Evolutionary conservation across 2,329 filamentous ascomycete genomes (phyloP).

Genomic region (Aspergillus uvarum): DNA sequence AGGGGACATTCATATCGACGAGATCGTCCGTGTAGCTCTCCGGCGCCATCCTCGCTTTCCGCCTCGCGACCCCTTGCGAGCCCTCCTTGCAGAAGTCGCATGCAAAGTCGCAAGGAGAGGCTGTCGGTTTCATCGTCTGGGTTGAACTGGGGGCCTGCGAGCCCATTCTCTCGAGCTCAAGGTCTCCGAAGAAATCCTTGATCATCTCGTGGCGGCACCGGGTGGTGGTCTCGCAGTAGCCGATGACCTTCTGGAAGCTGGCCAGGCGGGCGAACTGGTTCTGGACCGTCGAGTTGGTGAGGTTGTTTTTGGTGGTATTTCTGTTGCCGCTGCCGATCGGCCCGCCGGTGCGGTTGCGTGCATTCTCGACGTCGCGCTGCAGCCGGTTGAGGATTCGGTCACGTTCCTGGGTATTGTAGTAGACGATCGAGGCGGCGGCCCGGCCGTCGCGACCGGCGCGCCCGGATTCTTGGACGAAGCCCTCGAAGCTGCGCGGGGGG

Average conservation of each 20-base stretch:
- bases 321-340: conserved; percentile 39
- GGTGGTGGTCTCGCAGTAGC: conserved; percentile 76
- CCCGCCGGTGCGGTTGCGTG: conserved; percentile 31
- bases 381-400: conserved; percentile 66
- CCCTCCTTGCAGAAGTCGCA: conserved; percentile 77
- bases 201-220: conserved; percentile 75
- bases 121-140: conserved; percentile 1
- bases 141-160: conserved; percentile 21
- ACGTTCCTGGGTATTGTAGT: conserved; percentile 85
- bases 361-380: conserved; percentile 43
- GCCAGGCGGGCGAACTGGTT: conserved; percentile 51
- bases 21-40: conserved; percentile 17
- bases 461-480: conserved; percentile 93
- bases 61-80: conserved; percentile 54
- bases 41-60: conserved; percentile 47
- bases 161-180: conserved; percentile 35
- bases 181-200: conserved; percentile 74
- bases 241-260: conserved; percentile 67
- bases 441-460: conserved; percentile 88
- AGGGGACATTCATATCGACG: conserved; percentile 11
- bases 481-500: conserved; percentile 89
- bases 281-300: conserved; percentile 32
- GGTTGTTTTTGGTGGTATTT: conserved; percentile 4
- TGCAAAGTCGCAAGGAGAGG: conserved; percentile 66
- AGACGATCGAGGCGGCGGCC: conserved; percentile 81